Percentiles rank a stretch among this genome's conserved stretches.
These are phyloP conservation scores for Funneliformis caledonium DNA, from an alignment of 371 early-diverging fungal species.

Conservation along the genomic window DNA sequence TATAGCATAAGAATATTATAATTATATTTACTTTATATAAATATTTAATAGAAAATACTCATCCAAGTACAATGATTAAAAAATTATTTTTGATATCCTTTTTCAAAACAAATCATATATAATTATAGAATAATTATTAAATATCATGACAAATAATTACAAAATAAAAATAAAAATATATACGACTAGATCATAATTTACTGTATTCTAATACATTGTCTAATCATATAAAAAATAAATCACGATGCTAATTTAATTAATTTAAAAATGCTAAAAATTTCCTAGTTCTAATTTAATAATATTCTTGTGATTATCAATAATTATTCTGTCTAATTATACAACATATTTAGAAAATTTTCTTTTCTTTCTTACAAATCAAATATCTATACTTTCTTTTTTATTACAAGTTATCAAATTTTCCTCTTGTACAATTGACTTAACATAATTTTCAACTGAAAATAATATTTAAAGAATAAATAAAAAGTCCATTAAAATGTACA, in stretches of 20 bases:
- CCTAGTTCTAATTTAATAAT: no score
- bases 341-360: no score
- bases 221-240: slow-evolving; percentile 81
- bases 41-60: no score
- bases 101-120: slow-evolving; percentile 67
- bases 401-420: slow-evolving; percentile 60
- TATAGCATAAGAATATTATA: no score
- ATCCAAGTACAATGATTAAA: no score
- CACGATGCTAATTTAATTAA: no score
- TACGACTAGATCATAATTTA: no score
- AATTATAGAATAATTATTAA: slow-evolving; percentile 40
- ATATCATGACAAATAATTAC: slow-evolving; percentile 8
- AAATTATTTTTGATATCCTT: slow-evolving; percentile 58
- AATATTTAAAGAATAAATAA: slow-evolving; percentile 53
- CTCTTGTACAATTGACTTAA: slow-evolving; percentile 70
- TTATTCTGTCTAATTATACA: no score
- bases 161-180: slow-evolving; percentile 1
- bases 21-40: not conserved
- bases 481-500: not conserved
- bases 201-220: slow-evolving; percentile 74
- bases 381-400: slow-evolving; percentile 93
- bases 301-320: no score
- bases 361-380: slow-evolving; percentile 91
- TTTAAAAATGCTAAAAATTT: no score
- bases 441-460: slow-evolving; percentile 88